Conservation (phyloP, 1,284 basidiomycete species). For the Blastosporella zonata region DNA sequence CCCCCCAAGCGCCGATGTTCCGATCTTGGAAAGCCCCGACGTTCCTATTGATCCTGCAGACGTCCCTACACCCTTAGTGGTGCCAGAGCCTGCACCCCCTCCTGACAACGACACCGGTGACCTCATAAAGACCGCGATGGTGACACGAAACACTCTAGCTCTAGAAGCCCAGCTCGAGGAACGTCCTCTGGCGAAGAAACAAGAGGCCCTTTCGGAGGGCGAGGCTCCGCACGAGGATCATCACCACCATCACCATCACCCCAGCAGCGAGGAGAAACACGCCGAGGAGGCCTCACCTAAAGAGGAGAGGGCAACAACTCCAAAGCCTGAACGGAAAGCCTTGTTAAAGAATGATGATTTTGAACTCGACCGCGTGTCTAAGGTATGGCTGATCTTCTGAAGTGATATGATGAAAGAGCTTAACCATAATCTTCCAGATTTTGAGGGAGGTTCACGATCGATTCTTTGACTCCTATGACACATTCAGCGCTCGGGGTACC, state of each 20-base stretch:
- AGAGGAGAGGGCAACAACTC: conserved; percentile 20
- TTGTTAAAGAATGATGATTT: conserved; percentile 84
- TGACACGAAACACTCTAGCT: conserved; percentile 63
- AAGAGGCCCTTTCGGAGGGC: conserved; percentile 67
- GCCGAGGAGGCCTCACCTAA: conserved; percentile 10
- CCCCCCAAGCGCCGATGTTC: conserved; percentile 7
- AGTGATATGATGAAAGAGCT: conserved; percentile 2
- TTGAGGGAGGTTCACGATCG: conserved; percentile 72
- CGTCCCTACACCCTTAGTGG: conserved; percentile 16
- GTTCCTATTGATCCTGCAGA: conserved; percentile 1
- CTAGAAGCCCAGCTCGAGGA: conserved; percentile 85
- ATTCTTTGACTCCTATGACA: conserved; percentile 72
- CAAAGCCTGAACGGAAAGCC: conserved; percentile 56
- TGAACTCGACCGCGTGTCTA: conserved; percentile 78
- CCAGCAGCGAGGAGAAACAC: conserved; percentile 9
- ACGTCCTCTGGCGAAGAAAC: conserved; percentile 85
- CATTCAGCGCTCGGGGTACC: conserved; percentile 35
- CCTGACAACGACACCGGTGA: conserved; percentile 42
- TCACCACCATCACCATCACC: conserved; percentile 14
- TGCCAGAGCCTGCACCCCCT: conserved; percentile 28
- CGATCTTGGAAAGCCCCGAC: neutral
- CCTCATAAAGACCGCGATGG: conserved; percentile 49
- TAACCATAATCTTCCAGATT: conserved; percentile 46
- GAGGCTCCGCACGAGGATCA: conserved; percentile 25
- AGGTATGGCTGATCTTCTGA: conserved; percentile 40